phyloP scores from a whole-genome alignment of 345 rosid genomes.

The Brassica incana region DNA sequence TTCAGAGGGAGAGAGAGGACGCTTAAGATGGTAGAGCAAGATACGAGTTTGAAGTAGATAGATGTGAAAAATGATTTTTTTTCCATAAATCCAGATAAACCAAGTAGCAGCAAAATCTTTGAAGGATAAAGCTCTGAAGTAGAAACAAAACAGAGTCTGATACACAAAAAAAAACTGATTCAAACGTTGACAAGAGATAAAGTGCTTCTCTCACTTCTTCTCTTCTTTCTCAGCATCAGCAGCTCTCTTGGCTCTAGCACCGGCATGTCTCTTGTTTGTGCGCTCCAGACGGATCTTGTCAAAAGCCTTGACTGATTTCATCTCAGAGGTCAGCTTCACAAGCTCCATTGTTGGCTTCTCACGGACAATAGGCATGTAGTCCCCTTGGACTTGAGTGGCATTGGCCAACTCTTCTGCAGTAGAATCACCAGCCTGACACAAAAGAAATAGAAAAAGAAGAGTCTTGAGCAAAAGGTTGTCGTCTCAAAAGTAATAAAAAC shows the following conservation, averaged over 20 bases:
- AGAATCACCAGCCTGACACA: conserved; percentile 82
- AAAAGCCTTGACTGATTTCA: conserved; percentile 78
- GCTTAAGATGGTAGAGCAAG: neutral
- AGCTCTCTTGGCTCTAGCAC: conserved; percentile 79
- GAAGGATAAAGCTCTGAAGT: neutral
- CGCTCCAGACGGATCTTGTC: conserved; percentile 73
- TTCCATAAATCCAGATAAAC: conserved; percentile 23
- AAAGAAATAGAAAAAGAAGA: neutral
- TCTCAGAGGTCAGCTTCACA: conserved; percentile 66
- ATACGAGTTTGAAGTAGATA: neutral
- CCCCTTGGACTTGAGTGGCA: conserved; percentile 78
- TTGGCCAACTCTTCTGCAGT: conserved; percentile 76
- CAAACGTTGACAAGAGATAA: conserved; percentile 9
- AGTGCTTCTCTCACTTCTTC: conserved; percentile 59
- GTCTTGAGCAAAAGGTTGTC: neutral
- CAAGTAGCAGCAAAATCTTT: conserved; percentile 10
- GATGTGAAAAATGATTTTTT: neutral
- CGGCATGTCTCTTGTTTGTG: conserved; percentile 57
- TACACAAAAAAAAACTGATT: conserved; percentile 17
- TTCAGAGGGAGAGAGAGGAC: too few species aligned
- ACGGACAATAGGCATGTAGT: conserved; percentile 59
- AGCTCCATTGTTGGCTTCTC: conserved; percentile 75
- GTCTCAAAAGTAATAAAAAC: neutral
- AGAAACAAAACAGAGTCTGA: conserved; percentile 20
- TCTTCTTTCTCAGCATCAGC: conserved; percentile 94